A percentile compares a stretch with the other conserved stretches of the same genome.
These are phyloP conservation scores for Leccinum brunneo-olivaceum DNA, from an alignment of 1,284 basidiomycete genomes.

Conservation along the genomic window DNA sequence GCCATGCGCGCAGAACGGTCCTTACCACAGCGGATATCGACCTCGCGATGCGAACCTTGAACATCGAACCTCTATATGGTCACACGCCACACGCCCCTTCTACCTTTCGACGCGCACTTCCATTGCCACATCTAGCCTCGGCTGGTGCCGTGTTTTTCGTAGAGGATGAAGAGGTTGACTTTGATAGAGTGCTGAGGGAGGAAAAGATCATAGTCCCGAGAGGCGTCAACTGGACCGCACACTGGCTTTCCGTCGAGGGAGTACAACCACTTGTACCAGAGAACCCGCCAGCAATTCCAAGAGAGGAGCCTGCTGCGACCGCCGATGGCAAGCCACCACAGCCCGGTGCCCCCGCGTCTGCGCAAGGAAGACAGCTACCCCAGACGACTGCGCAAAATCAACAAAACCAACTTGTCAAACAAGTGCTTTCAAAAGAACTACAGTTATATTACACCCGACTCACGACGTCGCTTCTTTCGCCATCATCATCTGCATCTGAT, in stretches of 20 bases:
- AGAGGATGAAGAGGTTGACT: constrained; percentile 97
- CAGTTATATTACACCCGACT: constrained; percentile 94
- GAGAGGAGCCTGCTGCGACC: constrained; percentile 38
- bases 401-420: constrained; percentile 75
- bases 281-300: constrained; percentile 81
- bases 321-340: constrained; percentile 30
- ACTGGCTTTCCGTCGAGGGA: constrained; percentile 98
- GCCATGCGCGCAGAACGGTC: constrained; percentile 83
- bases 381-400: constrained; percentile 41
- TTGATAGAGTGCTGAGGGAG: constrained; percentile 81
- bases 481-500: constrained; percentile 33
- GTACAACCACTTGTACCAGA: constrained; percentile 95
- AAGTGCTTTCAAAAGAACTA: constrained; percentile 89
- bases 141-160: constrained; percentile 81
- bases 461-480: constrained; percentile 75
- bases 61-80: constrained; percentile 89
- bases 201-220: constrained; percentile 76
- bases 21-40: constrained; percentile 90
- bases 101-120: constrained; percentile 67
- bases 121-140: constrained; percentile 53
- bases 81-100: constrained; percentile 67
- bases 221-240: constrained; percentile 78
- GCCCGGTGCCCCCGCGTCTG: constrained; percentile 14
- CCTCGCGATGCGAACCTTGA: constrained; percentile 86
- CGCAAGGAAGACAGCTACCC: constrained; percentile 36